Percentiles rank a stretch among this genome's conserved stretches.
phyloP scores from a whole-genome alignment of 2,329 filamentous ascomycete genomes.

The Pyricularia pennisetigena region DNA sequence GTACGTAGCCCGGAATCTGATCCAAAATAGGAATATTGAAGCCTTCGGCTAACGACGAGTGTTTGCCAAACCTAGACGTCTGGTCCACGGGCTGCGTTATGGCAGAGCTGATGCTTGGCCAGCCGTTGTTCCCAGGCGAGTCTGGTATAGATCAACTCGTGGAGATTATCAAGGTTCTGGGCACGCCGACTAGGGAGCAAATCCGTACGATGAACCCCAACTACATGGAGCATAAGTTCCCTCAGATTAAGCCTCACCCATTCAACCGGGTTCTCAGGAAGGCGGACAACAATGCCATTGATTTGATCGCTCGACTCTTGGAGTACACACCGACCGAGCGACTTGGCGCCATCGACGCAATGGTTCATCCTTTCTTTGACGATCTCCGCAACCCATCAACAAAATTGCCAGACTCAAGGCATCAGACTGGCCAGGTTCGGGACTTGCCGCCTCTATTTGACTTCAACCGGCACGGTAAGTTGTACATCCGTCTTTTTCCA shows the following conservation, averaged over 20 bases:
- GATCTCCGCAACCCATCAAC: conserved; percentile 89
- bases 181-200: conserved; percentile 92
- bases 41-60: background rate
- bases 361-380: conserved; percentile 98
- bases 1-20: conserved; percentile 41
- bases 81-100: conserved; percentile 99
- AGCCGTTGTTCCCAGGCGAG: conserved; percentile 94
- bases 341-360: conserved; percentile 85
- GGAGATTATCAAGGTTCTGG: conserved; percentile 98
- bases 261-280: conserved; percentile 99
- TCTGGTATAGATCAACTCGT: conserved; percentile 98
- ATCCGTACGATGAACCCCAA: conserved; percentile 99
- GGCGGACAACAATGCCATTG: conserved; percentile 85
- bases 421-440: conserved; percentile 67
- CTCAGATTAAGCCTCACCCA: conserved; percentile 97
- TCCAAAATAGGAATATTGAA: background rate
- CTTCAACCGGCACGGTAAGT: conserved; percentile 85
- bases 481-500: conserved; percentile 3
- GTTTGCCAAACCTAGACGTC: conserved; percentile 55
- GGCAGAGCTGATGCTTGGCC: conserved; percentile 97
- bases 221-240: conserved; percentile 99
- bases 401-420: conserved; percentile 86
- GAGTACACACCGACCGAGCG: conserved; percentile 98
- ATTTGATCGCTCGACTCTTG: conserved; percentile 84
- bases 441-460: conserved; percentile 86